Conservation (phyloP, 2,329 filamentous ascomycete species). For the Byssothecium circinans region DNA sequence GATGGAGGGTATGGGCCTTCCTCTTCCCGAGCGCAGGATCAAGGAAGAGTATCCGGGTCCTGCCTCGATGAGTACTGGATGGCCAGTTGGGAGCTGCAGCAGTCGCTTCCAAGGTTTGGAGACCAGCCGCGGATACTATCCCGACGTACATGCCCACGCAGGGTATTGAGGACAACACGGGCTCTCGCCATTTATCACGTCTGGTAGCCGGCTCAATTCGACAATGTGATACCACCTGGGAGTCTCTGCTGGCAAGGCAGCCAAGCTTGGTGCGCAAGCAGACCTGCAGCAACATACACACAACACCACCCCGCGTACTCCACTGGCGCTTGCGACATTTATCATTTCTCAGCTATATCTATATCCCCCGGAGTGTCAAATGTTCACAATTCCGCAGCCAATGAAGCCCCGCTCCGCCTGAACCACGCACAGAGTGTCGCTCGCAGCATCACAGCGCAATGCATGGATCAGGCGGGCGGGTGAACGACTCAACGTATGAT, state of each 20-base stretch:
- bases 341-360: slow-evolving; percentile 18
- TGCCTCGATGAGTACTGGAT: slow-evolving; percentile 29
- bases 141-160: slow-evolving; percentile 46
- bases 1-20: slow-evolving; percentile 29
- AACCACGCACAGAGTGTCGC: slow-evolving; percentile 26
- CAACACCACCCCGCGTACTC: slow-evolving; percentile 7
- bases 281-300: slow-evolving; percentile 1
- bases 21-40: slow-evolving; percentile 43
- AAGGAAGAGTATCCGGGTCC: slow-evolving; percentile 48
- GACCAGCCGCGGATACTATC: slow-evolving; percentile 51
- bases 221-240: slow-evolving; percentile 5
- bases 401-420: slow-evolving; percentile 13
- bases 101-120: slow-evolving; percentile 51
- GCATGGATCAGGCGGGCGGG: slow-evolving; percentile 14
- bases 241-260: neutral
- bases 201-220: slow-evolving; percentile 16
- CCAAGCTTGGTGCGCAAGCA: slow-evolving; percentile 3
- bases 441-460: slow-evolving; percentile 17
- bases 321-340: slow-evolving; percentile 8
- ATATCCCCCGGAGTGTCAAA: slow-evolving; percentile 17
- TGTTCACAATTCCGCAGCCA: slow-evolving; percentile 8
- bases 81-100: slow-evolving; percentile 46
- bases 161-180: slow-evolving; percentile 34
- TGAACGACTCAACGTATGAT: slow-evolving; percentile 17
- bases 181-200: slow-evolving; percentile 12